Conservation (phyloP, 768 basidiomycete genomes). For the Dentipellis sp. region DNA sequence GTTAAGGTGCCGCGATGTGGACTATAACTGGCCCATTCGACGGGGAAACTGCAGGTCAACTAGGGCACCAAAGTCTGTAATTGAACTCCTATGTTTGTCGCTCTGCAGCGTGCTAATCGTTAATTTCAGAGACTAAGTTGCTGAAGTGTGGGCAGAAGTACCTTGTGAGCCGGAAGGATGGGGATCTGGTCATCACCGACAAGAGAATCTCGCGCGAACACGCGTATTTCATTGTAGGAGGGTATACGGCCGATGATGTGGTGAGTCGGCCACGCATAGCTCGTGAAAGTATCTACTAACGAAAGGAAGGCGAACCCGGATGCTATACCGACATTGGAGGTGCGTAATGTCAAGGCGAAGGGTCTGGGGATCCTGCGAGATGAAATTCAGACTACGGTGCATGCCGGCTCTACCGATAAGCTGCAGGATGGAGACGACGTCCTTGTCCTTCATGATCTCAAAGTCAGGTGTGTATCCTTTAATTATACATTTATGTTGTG, state of each 20-base stretch:
- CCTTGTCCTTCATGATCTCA: constrained; percentile 32
- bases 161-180: constrained; percentile 46
- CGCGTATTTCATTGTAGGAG: constrained; percentile 46
- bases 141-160: constrained; percentile 53
- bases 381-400: constrained; percentile 24
- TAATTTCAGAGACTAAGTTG: constrained; percentile 39
- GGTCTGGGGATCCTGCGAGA: constrained; percentile 32
- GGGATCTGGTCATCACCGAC: constrained; percentile 38
- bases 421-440: constrained; percentile 49
- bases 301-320: constrained; percentile 37
- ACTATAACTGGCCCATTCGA: constrained; percentile 47
- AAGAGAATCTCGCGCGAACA: constrained; percentile 61
- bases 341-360: constrained; percentile 41
- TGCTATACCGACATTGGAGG: constrained; percentile 37
- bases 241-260: constrained; percentile 40
- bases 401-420: constrained; percentile 28
- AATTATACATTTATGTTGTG: neutral
- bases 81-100: neutral
- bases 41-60: constrained; percentile 25
- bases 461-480: constrained; percentile 34
- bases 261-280: constrained; percentile 30
- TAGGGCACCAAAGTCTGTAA: constrained; percentile 31
- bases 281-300: neutral
- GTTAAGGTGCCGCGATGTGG: constrained; percentile 34
- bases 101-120: neutral